Conservation (phyloP, 2,329 filamentous ascomycete genomes). For the Colletotrichum paranaense region DNA sequence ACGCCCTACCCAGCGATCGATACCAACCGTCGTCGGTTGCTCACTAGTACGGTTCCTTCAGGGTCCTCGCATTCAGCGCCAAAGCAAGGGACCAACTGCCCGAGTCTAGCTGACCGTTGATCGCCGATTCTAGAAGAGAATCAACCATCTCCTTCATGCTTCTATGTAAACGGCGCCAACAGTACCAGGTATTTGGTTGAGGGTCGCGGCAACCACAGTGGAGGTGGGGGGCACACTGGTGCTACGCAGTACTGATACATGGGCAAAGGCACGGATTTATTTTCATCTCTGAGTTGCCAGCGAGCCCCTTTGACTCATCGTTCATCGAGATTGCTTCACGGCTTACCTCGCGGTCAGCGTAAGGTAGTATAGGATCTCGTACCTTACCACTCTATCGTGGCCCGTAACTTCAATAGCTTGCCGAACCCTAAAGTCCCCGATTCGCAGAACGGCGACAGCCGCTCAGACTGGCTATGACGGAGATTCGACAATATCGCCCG, state of each 20-base stretch:
- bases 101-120: background rate
- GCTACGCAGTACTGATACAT: too few species aligned
- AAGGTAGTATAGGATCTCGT: conserved; percentile 28
- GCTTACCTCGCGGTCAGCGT: conserved; percentile 1
- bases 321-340: conserved; percentile 1
- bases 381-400: conserved; percentile 9
- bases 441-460: conserved; percentile 9
- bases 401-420: conserved; percentile 1
- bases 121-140: background rate
- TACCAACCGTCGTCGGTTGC: conserved; percentile 8
- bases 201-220: background rate
- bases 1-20: conserved; percentile 20
- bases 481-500: conserved; percentile 7
- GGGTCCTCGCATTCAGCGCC: conserved; percentile 10
- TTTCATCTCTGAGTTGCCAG: background rate
- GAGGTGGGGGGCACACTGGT: background rate
- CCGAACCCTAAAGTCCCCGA: conserved; percentile 1
- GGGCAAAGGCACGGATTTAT: too few species aligned
- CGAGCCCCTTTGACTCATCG: background rate
- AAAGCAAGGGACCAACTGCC: background rate
- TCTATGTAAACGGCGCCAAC: background rate
- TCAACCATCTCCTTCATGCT: too few species aligned
- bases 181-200: background rate
- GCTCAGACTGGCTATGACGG: conserved; percentile 17
- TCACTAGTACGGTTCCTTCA: conserved; percentile 2